Evolutionary conservation across 805 yeast species (phyloP), one percentile per base, ranked within the genome.

Genomic region (Cyberlindnera japonica): DNA sequence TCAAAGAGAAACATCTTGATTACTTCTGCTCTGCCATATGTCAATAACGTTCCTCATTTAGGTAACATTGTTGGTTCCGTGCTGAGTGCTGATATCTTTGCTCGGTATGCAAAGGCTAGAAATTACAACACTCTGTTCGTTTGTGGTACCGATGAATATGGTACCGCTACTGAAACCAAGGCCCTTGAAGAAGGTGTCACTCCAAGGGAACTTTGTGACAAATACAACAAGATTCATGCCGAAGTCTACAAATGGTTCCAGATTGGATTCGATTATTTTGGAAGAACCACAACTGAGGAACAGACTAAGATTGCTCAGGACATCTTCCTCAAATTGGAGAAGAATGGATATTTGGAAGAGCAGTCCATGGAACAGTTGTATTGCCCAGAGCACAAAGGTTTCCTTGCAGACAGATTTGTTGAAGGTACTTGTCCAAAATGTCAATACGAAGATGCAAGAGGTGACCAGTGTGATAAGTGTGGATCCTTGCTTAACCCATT

Each of bases 101-200:
- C 97, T 41, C 80, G 98, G 59, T 93, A 86, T 64, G 78, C 85
- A 61, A 90, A 89, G 64, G 81, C 83, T 54, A 80, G 96, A 71
- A 85, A 88, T 63, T 82, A 83, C 68, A 93, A 90, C 62, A 72
- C 95, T 16, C 68, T 93, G 49, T 93, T 70, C 58, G 67, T 93
- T 42, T 89, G 99, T 66, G 99, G 99, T 68, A 93, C 99, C 27
- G 99, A 93, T 62, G 99, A 93, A 68, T 93, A 93, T 62, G 99
- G 99, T 62, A 93, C 99, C 43, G 99, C 99, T 34, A 93, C 99
- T 13, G 99, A 93, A 65, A 93, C 99, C 21, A 93, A 91, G 67
- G 99, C 99, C 10, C 68, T 93, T 37, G 98, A 91, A 62, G 99
- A 93, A 59, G 81, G 83, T 30, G 83, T 86, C 45, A 75, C 95